Base-by-base conservation (phyloP, 768 basidiomycete genomes). In the Rhizopogon vesiculosus region DNA sequence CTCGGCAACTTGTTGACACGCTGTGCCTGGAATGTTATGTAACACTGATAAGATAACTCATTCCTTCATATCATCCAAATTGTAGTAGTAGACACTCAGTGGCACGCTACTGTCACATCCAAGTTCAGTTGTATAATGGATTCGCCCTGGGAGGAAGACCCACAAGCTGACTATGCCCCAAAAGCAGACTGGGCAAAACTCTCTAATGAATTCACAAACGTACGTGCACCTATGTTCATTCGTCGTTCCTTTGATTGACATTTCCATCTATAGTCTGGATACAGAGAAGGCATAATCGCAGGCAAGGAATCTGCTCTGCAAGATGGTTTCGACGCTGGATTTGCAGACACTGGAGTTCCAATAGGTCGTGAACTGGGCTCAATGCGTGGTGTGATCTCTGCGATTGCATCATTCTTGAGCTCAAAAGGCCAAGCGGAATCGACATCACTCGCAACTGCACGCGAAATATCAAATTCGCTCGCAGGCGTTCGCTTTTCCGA, bases 211-310 rank as follows among this genome's bases (percentile, higher is more conserved):
- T 91, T 90, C 67, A 86, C 83, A 18, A 89, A 86, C 63, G 89
- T 89, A 69, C 46, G 77, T 55, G 8, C 35, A 38, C 19, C 9
- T 38, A 42, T 54, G n/a, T 35, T 9, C 19, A 48, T 45, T 22
- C 44, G 3, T 33, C 40, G 48, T 60, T 25, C 42, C 49, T 52
- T 57, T 42, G 22, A 33, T 28, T 7, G 16, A 19, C 6, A 35
- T 33, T 45, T 15, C 41, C 9, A 38, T 51, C 45, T 15, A 8
- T 45, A 97, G 96, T 84, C 84, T 16, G 96, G 96, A 2, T 98
- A 98, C 65, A 84, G 96, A n/a, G 95, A 98, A 72, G 96, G 96
- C 6, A 96, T 98, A 62, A 89, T 86, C 0, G 85, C 87, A 4
- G 96, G 96, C 3, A 98, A 98, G 68, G 89, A 95, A 67, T 76